These are phyloP conservation scores for Fusarium sublunatum DNA, from an alignment of 2,329 filamentous ascomycete species.

Conservation along the genomic window DNA sequence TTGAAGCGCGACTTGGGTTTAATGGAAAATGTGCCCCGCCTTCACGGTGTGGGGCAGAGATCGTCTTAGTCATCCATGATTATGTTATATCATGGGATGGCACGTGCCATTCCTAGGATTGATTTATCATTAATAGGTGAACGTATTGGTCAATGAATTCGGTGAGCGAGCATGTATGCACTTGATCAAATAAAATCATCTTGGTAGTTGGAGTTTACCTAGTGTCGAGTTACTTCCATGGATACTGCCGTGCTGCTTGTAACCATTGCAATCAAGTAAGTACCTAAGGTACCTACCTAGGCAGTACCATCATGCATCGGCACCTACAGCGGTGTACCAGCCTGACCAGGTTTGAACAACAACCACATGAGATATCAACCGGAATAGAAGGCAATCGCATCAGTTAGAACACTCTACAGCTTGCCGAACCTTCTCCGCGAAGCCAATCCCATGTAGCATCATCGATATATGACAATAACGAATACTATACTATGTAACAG, in stretches of 20 bases:
- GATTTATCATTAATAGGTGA: not conserved
- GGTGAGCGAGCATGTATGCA: not conserved
- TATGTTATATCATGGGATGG: not conserved
- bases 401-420: constrained; percentile 29
- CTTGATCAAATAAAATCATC: not conserved
- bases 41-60: constrained; percentile 21
- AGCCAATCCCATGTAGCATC: constrained; percentile 9
- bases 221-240: not conserved
- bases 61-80: constrained; percentile 39
- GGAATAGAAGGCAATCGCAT: constrained; percentile 9
- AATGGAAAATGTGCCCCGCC: constrained; percentile 46
- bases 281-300: too few species aligned
- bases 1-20: constrained; percentile 48
- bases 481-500: not conserved
- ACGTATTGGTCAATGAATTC: not conserved
- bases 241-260: not conserved
- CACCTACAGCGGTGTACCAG: not conserved
- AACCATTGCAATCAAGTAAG: too few species aligned
- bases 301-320: constrained; percentile 7
- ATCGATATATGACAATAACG: constrained; percentile 15
- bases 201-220: too few species aligned
- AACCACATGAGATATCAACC: not conserved
- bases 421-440: constrained; percentile 24
- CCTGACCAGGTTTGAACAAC: not conserved
- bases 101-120: constrained; percentile 11